Base-by-base conservation (phyloP, 192 early-diverging fungal species). In the Podila clonocystis region DNA sequence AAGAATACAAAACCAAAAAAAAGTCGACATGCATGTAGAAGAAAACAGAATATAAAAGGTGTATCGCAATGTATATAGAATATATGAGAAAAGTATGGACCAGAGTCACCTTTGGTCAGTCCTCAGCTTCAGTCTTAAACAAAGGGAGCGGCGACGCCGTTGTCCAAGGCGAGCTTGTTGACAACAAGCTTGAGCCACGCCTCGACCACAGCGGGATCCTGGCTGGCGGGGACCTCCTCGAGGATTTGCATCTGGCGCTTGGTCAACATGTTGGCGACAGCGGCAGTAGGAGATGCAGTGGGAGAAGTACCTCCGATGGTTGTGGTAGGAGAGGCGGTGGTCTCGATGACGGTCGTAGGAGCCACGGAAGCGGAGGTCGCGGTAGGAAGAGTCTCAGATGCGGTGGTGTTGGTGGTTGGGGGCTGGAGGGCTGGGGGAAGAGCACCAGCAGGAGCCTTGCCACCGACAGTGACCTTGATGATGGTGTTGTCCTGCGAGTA, bases 391-490 rank as follows among this genome's bases (percentile, higher is more conserved):
- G 52, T 7, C 52, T 9, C n/a, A 55, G 52, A 9, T 26, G 41
- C n/a, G 52, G 9, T 55, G 52, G 52, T 24, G 34, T 36, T 36
- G n/a, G 24, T 24, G 52, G 52, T 24, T 19, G 52, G 52, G 11
- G 52, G 24, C 52, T 26, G 20, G 4, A 55, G 52, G 22, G 52
- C n/a, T 0, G 58, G 60, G 28, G 69, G 59, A 19, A 72, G 49
- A 24, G 50, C 55, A 36, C 60, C 48, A 5, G 24, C 33, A 22
- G 77, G 77, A 5, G 63, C 61, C 41, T 63, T 49, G 4, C 77
- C 77, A 11, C 58, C 48, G n/a, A 80, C 62, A 70, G 72, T 57
- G 62, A 80, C 77, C 28, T 67, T 69, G 58, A 80, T 69, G 31
- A 80, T 65, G 28, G 71, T 68, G 2, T 68, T 52, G n/a, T 64